A percentile compares a stretch with the other conserved stretches of the same genome.
Evolutionary conservation across 768 basidiomycete species (phyloP).

Genomic region (Zangia roseola): DNA sequence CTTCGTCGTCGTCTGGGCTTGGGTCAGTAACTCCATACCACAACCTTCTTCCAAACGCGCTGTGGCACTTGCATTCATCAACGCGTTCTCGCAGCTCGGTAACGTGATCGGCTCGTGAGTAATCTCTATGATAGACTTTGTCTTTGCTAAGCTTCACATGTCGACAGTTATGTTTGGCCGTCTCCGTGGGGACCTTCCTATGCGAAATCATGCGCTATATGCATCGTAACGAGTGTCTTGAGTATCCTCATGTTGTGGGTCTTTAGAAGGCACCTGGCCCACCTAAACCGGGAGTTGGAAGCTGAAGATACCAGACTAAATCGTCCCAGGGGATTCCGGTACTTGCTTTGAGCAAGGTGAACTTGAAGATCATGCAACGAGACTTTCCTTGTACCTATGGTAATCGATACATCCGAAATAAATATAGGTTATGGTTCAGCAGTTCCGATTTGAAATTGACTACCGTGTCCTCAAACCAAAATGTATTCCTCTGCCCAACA

Average conservation of each 20-base stretch:
- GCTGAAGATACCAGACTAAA: conserved; percentile 36
- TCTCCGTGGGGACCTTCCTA: conserved; percentile 70
- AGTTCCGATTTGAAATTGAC: too few relatives aligned
- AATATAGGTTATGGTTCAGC: too few relatives aligned
- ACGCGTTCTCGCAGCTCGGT: conserved; percentile 78
- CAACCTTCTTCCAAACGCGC: conserved; percentile 86
- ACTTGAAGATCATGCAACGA: not conserved
- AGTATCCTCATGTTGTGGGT: conserved; percentile 49
- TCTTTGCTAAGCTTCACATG: conserved; percentile 5
- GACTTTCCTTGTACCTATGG: too few relatives aligned
- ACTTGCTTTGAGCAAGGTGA: conserved; percentile 38
- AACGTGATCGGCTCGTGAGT: conserved; percentile 83
- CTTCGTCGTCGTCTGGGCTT: conserved; percentile 61
- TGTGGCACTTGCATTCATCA: conserved; percentile 81
- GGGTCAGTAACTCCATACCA: conserved; percentile 61
- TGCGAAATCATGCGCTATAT: conserved; percentile 67
- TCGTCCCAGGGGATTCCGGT: conserved; percentile 41
- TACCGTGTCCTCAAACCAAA: too few relatives aligned
- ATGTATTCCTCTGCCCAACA: too few relatives aligned
- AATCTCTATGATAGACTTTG: not conserved
- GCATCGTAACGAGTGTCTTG: conserved; percentile 54
- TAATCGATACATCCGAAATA: too few relatives aligned
- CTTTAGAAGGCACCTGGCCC: conserved; percentile 46
- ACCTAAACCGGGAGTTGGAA: conserved; percentile 41
- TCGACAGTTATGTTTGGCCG: conserved; percentile 63